These are phyloP conservation scores for Lithohypha guttulata DNA, from an alignment of 2,329 filamentous ascomycete genomes.

Conservation along the genomic window DNA sequence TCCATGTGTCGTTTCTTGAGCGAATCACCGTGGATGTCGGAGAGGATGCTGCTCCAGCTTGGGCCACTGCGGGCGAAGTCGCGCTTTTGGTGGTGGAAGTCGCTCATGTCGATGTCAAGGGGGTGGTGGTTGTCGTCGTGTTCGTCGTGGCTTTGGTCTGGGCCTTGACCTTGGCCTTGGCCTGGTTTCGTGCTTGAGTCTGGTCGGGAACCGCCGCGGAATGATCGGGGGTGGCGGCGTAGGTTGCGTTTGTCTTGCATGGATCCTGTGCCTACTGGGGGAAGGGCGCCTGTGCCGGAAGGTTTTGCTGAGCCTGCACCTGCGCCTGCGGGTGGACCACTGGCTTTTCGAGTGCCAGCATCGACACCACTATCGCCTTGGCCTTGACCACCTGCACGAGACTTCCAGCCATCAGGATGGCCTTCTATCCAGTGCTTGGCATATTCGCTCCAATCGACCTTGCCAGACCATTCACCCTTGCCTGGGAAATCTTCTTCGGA, in stretches of 20 bases:
- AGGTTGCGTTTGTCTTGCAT: too few relatives aligned
- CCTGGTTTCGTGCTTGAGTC: not conserved
- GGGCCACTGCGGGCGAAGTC: not conserved
- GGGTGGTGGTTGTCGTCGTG: not conserved
- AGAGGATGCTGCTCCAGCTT: not conserved
- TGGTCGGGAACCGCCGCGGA: too few relatives aligned
- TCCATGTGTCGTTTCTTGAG: not conserved
- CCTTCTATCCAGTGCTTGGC: not conserved
- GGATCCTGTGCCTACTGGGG: too few relatives aligned
- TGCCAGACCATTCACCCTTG: not conserved
- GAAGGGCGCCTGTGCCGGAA: too few relatives aligned
- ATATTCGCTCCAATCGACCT: not conserved
- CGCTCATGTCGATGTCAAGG: not conserved
- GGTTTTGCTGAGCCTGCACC: too few relatives aligned
- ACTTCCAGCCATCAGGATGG: too few relatives aligned
- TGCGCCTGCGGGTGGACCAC: too few relatives aligned
- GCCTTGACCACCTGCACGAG: too few relatives aligned
- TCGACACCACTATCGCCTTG: not conserved
- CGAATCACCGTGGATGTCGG: not conserved
- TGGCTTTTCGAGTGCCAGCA: not conserved
- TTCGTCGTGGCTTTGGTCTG: not conserved
- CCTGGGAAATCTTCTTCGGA: conserved; percentile 1
- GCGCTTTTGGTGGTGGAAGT: not conserved
- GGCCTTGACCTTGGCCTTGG: not conserved
- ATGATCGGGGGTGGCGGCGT: too few relatives aligned